A percentile compares a stretch with the other conserved stretches of the same genome.
These are phyloP conservation scores for Saccharomycopsis javanensis DNA, from an alignment of 805 yeast genomes.

Conservation along the genomic window DNA sequence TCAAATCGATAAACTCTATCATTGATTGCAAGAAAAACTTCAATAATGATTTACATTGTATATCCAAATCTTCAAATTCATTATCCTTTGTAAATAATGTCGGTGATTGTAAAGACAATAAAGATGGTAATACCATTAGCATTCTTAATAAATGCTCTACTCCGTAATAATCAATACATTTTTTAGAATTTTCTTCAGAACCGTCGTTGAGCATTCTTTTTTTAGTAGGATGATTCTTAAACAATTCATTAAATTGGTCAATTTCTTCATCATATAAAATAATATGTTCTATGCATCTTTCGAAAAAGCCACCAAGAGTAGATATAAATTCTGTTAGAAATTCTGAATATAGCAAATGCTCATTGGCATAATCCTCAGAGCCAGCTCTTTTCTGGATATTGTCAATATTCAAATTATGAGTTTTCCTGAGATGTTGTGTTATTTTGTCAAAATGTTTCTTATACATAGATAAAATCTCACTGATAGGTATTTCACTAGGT, in stretches of 20 bases:
- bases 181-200: slow-evolving; percentile 16
- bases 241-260: slow-evolving; percentile 29
- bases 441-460: slow-evolving; percentile 30
- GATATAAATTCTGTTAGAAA: slow-evolving; percentile 53
- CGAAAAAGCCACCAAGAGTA: slow-evolving; percentile 66
- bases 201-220: slow-evolving; percentile 28
- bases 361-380: neutral
- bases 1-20: neutral
- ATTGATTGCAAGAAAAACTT: neutral
- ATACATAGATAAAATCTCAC: slow-evolving; percentile 37
- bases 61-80: neutral
- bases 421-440: neutral
- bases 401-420: neutral
- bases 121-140: slow-evolving; percentile 57
- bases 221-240: slow-evolving; percentile 22
- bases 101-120: slow-evolving; percentile 23
- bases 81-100: neutral
- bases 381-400: neutral
- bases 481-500: slow-evolving; percentile 50
- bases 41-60: slow-evolving; percentile 1
- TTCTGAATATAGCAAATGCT: slow-evolving; percentile 31
- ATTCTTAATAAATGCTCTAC: slow-evolving; percentile 73
- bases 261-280: slow-evolving; percentile 56
- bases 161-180: slow-evolving; percentile 43
- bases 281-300: slow-evolving; percentile 55